Conservation (phyloP, 352 stramenopile genomes). For the Globisporangium spiculum region DNA sequence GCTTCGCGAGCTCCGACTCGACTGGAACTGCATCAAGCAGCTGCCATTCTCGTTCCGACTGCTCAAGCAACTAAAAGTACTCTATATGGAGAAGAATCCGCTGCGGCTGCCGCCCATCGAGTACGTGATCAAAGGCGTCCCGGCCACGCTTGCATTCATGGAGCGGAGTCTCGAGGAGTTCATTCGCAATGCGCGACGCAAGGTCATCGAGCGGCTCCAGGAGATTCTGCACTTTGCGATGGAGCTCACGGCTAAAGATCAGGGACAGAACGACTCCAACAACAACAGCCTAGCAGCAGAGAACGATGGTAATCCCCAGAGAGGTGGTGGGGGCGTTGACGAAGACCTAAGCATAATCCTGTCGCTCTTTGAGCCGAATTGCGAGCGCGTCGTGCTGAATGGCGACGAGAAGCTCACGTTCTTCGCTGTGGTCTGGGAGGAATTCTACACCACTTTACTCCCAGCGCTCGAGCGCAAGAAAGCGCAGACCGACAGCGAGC, state of each 20-base stretch:
- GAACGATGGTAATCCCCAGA: not conserved
- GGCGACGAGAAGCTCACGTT: slow-evolving; percentile 42
- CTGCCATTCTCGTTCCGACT: slow-evolving; percentile 65
- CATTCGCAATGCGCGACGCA: slow-evolving; percentile 35
- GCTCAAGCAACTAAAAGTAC: slow-evolving; percentile 24
- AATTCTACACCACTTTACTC: slow-evolving; percentile 43
- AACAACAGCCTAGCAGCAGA: not conserved
- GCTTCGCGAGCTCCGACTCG: slow-evolving; percentile 48
- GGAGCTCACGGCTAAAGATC: slow-evolving; percentile 16
- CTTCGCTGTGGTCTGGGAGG: slow-evolving; percentile 55
- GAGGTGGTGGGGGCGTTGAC: not conserved
- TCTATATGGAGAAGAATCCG: slow-evolving; percentile 67
- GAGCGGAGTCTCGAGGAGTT: slow-evolving; percentile 51
- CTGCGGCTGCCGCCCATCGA: slow-evolving; percentile 47
- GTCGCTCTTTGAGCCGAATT: slow-evolving; percentile 46
- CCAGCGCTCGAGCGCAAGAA: slow-evolving; percentile 41
- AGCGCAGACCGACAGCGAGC: not conserved
- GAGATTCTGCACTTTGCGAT: slow-evolving; percentile 37
- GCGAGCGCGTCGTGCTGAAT: slow-evolving; percentile 30
- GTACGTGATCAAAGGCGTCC: slow-evolving; percentile 43
- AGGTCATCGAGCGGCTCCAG: slow-evolving; percentile 48
- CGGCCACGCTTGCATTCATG: slow-evolving; percentile 48
- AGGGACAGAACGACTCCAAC: not conserved
- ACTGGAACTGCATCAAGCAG: slow-evolving; percentile 64
- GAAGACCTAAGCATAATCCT: slow-evolving; percentile 30